A percentile compares a stretch with the other conserved stretches of the same genome.
phyloP scores from a whole-genome alignment of 176 grass and related monocot genomes.

The Saccharum officinarum region DNA sequence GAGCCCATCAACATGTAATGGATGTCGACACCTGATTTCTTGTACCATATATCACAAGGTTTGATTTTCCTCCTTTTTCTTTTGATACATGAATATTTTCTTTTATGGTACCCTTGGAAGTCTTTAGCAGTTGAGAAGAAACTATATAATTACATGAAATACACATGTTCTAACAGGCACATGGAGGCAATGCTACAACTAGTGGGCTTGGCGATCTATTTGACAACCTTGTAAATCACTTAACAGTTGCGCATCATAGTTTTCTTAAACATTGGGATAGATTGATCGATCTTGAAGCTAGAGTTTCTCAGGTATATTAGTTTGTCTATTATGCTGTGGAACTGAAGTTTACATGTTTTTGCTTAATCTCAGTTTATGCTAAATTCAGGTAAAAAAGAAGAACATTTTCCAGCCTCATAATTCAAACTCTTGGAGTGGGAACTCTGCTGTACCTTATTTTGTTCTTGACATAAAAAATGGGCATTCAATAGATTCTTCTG shows the following conservation, averaged over 20 bases:
- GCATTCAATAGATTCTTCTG: slow-evolving; percentile 54
- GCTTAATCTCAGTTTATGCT: slow-evolving; percentile 33
- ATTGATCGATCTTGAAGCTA: slow-evolving; percentile 91
- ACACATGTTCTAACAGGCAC: slow-evolving; percentile 52
- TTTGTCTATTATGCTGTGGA: slow-evolving; percentile 24
- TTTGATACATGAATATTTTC: not conserved
- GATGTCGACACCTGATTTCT: slow-evolving; percentile 74
- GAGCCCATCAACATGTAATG: slow-evolving; percentile 74
- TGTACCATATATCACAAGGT: slow-evolving; percentile 97
- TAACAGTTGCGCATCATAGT: slow-evolving; percentile 59
- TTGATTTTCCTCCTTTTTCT: not conserved
- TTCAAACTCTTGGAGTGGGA: slow-evolving; percentile 39
- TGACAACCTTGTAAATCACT: slow-evolving; percentile 79
- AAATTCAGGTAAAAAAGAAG: slow-evolving; percentile 78
- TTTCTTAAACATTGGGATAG: slow-evolving; percentile 95
- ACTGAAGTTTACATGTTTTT: not conserved
- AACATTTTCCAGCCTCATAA: slow-evolving; percentile 46
- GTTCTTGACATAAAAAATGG: slow-evolving; percentile 68
- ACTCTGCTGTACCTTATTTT: slow-evolving; percentile 36
- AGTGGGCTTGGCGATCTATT: slow-evolving; percentile 87
- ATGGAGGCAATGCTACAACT: slow-evolving; percentile 72
- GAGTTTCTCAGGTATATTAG: slow-evolving; percentile 71
- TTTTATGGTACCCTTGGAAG: slow-evolving; percentile 2
- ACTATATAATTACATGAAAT: not conserved
- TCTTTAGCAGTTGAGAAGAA: not conserved